Evolutionary conservation across 192 early-diverging fungal species (phyloP).

Genomic region (Neocallimastix lanati): DNA sequence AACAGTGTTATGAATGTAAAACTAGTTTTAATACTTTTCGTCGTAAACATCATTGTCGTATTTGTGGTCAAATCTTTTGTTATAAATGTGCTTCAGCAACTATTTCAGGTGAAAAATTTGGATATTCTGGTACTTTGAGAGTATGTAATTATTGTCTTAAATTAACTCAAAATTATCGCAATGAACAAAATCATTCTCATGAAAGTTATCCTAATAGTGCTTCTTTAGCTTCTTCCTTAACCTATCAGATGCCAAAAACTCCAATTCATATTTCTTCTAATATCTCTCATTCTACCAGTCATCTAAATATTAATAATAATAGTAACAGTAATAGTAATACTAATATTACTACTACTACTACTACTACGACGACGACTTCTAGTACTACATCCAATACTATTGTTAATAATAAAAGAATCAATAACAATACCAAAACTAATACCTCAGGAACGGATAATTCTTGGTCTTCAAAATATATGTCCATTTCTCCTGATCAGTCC

Average conservation of each 20-base stretch:
- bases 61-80: constrained; percentile 72
- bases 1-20: constrained; percentile 70
- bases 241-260: constrained; percentile 1
- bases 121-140: constrained; percentile 47
- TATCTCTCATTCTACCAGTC: too few relatives aligned
- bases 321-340: too few relatives aligned
- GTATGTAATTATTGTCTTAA: constrained; percentile 45
- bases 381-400: not conserved
- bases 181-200: constrained; percentile 7
- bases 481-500: not conserved
- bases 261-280: constrained; percentile 14
- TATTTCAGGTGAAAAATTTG: constrained; percentile 44
- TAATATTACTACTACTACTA: too few relatives aligned
- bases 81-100: constrained; percentile 50
- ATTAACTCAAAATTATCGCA: constrained; percentile 25
- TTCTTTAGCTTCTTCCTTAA: not conserved
- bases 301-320: too few relatives aligned
- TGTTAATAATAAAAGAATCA: too few relatives aligned
- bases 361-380: constrained; percentile 3
- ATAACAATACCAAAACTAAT: too few relatives aligned
- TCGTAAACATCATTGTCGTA: constrained; percentile 61
- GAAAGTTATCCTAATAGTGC: not conserved
- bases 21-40: constrained; percentile 46
- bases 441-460: not conserved
- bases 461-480: not conserved